Base-by-base conservation (phyloP, 2,329 filamentous ascomycete species). In the Colletotrichum lindemuthianum region DNA sequence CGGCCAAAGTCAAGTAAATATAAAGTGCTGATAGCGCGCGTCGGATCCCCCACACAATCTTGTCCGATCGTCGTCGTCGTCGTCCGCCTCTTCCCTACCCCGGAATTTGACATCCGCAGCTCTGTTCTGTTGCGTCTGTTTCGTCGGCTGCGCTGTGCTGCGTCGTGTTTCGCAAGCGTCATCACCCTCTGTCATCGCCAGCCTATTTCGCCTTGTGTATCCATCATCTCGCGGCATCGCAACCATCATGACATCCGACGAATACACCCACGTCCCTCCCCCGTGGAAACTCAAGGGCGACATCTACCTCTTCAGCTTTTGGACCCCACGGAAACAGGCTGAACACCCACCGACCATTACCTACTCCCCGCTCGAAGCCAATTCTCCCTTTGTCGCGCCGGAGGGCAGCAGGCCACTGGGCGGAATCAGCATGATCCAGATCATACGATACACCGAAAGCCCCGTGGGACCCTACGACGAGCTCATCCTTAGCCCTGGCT, bases 391-490 rank as follows among this genome's bases (percentile, higher is more conserved):
- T 60, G 77, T 79, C 40, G 67, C 71, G 4, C 63, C 71, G 2
- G 68, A 70, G 1, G 74, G 76, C 1, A 79, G 78, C n/a, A 70
- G 72, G 37, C 75, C 79, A 6, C 67, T 76, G 13, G 82, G 83
- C 13, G 83, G 84, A 0, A 65, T 84, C 7, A 76, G 79, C 66
- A 81, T 82, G 74, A 73, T 85, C 13, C 82, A 85, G 72, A 71
- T 86, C 58, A 76, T 86, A 36, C 78, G 83, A 8, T 86, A 86
- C 70, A 75, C 72, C 1, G 77, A 84, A 16, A 82, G 78, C 4
- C 83, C 83, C 0, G 82, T 84, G 3, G 84, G 84, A 0, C 77
- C 83, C 0, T 86, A 87, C 61, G 84, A 86, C 67, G 84, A 86
- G 72, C 70, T 86, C 59, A 72, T 83, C 33, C 68, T 86, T 36